Base-by-base conservation (phyloP, 179 eudicot genomes). In the Silene coronaria region DNA sequence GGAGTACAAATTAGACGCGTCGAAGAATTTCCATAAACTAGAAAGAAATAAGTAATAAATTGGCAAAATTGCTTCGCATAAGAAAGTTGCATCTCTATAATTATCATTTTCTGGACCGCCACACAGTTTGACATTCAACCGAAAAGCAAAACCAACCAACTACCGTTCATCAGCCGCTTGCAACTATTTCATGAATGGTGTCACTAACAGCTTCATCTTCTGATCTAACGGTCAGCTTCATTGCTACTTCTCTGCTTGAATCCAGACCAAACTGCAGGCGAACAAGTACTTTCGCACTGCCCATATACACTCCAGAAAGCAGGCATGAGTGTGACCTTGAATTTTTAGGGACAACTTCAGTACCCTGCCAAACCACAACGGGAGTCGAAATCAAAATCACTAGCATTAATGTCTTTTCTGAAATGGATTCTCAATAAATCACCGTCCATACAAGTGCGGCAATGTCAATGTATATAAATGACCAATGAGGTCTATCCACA, bases 211-310 rank as follows among this genome's bases (percentile, higher is more conserved):
- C 83, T 72, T 81, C 90, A 75, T 93, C 91, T 38, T 91, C 97
- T 3, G 98, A 91, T 85, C 98, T 86, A 53, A 93, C 98, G 3
- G 88, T 85, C 9, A 93, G 88, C 79, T 93, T 93, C 98, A 93
- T 93, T 1, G 96, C 98, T 62, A 93, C 98, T 78, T 91, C 97
- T 76, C 87, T 84, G 57, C 76, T 83, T 22, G 89, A 84, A 79
- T 91, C 98, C 22, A 93, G 84, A 32, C 97, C 97, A 72, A 93
- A 88, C 23, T 89, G 91, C 76, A 87, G 60, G 42, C 98, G 88
- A 42, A 89, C 97, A 7, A 93, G 92, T 51, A 91, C 98, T 85
- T 90, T 93, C 42, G 81, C 88, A 28, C 84, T 87, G 77, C 98
- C 97, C 68, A 91, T 90, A 81, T 84, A 93, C 46, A 91, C 86